Percentiles rank a stretch among this genome's conserved stretches.
Evolutionary conservation across 768 basidiomycete genomes (phyloP).

Genomic region (Mycena crocata): DNA sequence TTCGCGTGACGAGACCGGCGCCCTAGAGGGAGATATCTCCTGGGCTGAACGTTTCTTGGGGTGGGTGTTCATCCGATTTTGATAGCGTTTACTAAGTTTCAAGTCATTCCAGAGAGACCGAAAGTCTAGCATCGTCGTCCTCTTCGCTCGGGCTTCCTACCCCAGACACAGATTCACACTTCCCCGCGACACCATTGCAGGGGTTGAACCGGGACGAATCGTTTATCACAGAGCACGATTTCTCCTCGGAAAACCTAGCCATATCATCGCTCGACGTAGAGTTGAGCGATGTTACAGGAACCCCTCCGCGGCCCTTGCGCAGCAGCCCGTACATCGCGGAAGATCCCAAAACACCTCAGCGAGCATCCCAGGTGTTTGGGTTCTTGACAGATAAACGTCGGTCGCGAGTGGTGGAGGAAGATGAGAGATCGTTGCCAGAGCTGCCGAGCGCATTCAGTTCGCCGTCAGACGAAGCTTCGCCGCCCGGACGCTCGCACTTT

Average conservation of each 20-base stretch:
- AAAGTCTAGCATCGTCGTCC: constrained; percentile 53
- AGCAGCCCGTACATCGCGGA: constrained; percentile 47
- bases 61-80: constrained; percentile 50
- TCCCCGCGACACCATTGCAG: constrained; percentile 46
- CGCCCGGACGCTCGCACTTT: constrained; percentile 39
- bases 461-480: constrained; percentile 48
- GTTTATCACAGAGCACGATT: constrained; percentile 59
- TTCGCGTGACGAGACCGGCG: constrained; percentile 48
- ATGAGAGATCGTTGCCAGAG: constrained; percentile 54
- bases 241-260: constrained; percentile 60
- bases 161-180: constrained; percentile 59
- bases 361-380: constrained; percentile 81
- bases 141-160: constrained; percentile 65
- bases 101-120: constrained; percentile 54
- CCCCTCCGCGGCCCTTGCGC: constrained; percentile 39
- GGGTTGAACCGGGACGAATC: constrained; percentile 51
- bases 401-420: constrained; percentile 43
- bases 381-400: constrained; percentile 69
- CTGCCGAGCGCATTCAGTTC: constrained; percentile 55
- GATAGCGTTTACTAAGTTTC: neutral
- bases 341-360: constrained; percentile 65
- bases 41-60: constrained; percentile 84
- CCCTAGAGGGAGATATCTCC: constrained; percentile 78
- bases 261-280: constrained; percentile 86
- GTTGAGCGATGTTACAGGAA: constrained; percentile 63